These are phyloP conservation scores for Leccinellum luteum DNA, from an alignment of 768 basidiomycete genomes.

Conservation along the genomic window DNA sequence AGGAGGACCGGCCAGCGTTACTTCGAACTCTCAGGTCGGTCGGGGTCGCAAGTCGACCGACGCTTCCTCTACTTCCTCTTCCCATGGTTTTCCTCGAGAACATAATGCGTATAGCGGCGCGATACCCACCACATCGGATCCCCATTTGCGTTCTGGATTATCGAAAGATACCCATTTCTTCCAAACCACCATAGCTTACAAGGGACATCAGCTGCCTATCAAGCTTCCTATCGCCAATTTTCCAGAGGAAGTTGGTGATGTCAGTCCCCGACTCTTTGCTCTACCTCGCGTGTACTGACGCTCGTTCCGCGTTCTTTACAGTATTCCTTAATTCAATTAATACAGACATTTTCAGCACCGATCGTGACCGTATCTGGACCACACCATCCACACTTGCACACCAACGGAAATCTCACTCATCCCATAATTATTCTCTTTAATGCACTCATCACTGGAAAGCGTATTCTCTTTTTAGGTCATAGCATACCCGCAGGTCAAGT, in stretches of 20 bases:
- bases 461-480: slow-evolving; percentile 94
- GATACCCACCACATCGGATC: slow-evolving; percentile 45
- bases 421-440: slow-evolving; percentile 96
- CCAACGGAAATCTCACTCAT: slow-evolving; percentile 85
- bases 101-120: slow-evolving; percentile 35
- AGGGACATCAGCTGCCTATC: slow-evolving; percentile 82
- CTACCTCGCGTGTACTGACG: not conserved
- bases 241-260: slow-evolving; percentile 95
- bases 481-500: slow-evolving; percentile 88
- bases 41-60: slow-evolving; percentile 67
- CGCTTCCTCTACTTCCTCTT: slow-evolving; percentile 65
- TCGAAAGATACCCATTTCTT: slow-evolving; percentile 93
- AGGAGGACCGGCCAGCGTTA: slow-evolving; percentile 44
- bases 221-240: slow-evolving; percentile 88
- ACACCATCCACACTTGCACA: slow-evolving; percentile 89
- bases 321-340: slow-evolving; percentile 91
- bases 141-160: slow-evolving; percentile 45
- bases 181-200: slow-evolving; percentile 81
- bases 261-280: slow-evolving; percentile 40
- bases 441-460: slow-evolving; percentile 90
- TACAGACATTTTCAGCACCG: slow-evolving; percentile 74
- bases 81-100: slow-evolving; percentile 48
- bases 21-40: slow-evolving; percentile 44
- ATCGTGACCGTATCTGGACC: slow-evolving; percentile 65
- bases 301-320: slow-evolving; percentile 31